Percentiles rank a stretch among this genome's conserved stretches.
Evolutionary conservation across 306 rosid species (phyloP).

Genomic region (Vigna hirtella): DNA sequence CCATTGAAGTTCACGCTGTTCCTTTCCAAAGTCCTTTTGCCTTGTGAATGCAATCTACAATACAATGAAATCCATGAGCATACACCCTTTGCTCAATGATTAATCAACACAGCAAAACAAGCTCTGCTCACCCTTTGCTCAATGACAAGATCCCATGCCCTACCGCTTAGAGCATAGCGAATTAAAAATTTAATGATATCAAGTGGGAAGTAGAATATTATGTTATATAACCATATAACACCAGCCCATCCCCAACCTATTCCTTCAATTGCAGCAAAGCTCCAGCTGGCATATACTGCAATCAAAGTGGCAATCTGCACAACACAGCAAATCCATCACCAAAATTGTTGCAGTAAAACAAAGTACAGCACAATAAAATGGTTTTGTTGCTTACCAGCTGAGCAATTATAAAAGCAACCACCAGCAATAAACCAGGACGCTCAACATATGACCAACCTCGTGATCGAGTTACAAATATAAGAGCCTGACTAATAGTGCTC

Average conservation of each 20-base stretch:
- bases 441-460: slow-evolving; percentile 96
- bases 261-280: slow-evolving; percentile 96
- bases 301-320: slow-evolving; percentile 93
- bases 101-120: slow-evolving; percentile 37
- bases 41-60: slow-evolving; percentile 95
- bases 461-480: slow-evolving; percentile 92
- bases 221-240: slow-evolving; percentile 92
- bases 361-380: slow-evolving; percentile 1
- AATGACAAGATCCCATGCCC: slow-evolving; percentile 98
- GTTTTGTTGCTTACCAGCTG: slow-evolving; percentile 75
- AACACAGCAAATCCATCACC: slow-evolving; percentile 33
- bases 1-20: slow-evolving; percentile 98
- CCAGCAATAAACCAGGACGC: slow-evolving; percentile 85
- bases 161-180: slow-evolving; percentile 90
- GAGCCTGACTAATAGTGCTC: slow-evolving; percentile 99
- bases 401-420: slow-evolving; percentile 80
- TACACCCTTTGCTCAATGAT: slow-evolving; percentile 88
- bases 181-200: slow-evolving; percentile 83
- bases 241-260: slow-evolving; percentile 99
- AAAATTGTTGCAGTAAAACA: slow-evolving; percentile 19
- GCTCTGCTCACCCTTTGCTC: slow-evolving; percentile 84
- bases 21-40: slow-evolving; percentile 99
- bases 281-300: slow-evolving; percentile 93
- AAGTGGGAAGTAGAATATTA: slow-evolving; percentile 88
- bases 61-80: slow-evolving; percentile 37